Percentiles rank a stretch among this genome's conserved stretches.
Evolutionary conservation across 2,329 filamentous ascomycete genomes (phyloP).

Genomic region (Ascochyta koolunga): DNA sequence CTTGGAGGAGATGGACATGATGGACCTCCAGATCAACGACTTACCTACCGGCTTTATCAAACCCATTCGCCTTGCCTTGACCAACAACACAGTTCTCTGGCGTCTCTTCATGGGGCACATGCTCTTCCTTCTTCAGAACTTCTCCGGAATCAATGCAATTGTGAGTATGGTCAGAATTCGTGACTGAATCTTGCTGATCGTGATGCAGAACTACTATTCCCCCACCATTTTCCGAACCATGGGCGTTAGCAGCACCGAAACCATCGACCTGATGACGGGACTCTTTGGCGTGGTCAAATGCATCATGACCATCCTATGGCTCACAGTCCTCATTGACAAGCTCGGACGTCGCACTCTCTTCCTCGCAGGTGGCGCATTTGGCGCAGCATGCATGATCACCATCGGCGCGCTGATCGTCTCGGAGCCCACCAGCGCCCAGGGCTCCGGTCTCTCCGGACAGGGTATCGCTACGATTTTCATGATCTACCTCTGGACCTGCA

Average conservation of each 20-base stretch:
- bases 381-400: constrained; percentile 68
- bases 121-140: constrained; percentile 84
- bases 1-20: constrained; percentile 72
- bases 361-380: constrained; percentile 66
- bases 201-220: constrained; percentile 69
- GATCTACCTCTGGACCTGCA: constrained; percentile 76
- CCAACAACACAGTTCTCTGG: constrained; percentile 63
- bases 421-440: constrained; percentile 47
- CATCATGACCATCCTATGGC: constrained; percentile 69
- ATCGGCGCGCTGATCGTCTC: constrained; percentile 66
- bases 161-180: neutral
- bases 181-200: neutral
- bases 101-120: constrained; percentile 75
- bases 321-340: constrained; percentile 71
- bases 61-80: constrained; percentile 33
- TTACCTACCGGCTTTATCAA: constrained; percentile 78
- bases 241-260: constrained; percentile 66
- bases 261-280: constrained; percentile 71
- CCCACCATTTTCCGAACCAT: constrained; percentile 72
- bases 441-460: constrained; percentile 47
- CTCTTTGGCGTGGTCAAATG: constrained; percentile 77
- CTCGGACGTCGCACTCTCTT: constrained; percentile 68
- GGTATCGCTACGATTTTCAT: constrained; percentile 71
- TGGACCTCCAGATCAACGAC: constrained; percentile 72
- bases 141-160: constrained; percentile 74